phyloP scores from a whole-genome alignment of 2,329 filamentous ascomycete species.

The Fusarium sororula region DNA sequence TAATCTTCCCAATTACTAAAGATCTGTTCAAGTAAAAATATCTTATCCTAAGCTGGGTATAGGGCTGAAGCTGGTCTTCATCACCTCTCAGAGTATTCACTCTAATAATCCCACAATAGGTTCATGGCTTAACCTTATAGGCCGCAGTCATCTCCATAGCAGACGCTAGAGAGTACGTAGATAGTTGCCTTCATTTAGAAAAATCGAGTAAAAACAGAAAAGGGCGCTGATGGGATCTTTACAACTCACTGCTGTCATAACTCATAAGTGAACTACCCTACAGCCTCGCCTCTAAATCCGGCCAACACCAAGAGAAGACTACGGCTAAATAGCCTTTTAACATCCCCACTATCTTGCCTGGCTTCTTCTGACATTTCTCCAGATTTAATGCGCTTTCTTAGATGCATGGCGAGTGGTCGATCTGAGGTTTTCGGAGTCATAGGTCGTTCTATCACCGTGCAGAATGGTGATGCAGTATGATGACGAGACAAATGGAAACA shows the following conservation, averaged over 20 bases:
- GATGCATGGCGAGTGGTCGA: background rate
- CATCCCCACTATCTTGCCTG: no score
- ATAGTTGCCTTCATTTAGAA: background rate
- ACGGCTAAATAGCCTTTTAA: no score
- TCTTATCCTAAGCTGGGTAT: background rate
- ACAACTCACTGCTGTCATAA: no score
- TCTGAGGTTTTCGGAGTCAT: no score
- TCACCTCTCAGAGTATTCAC: background rate
- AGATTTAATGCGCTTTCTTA: background rate
- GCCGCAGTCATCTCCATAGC: no score
- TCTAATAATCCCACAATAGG: background rate
- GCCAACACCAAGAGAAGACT: background rate
- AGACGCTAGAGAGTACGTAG: background rate
- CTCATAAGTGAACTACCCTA: background rate
- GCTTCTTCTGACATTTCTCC: no score
- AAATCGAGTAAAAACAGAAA: background rate
- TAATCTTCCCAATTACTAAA: background rate
- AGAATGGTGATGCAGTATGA: background rate
- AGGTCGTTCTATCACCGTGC: no score
- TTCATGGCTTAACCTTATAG: background rate
- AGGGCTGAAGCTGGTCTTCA: background rate
- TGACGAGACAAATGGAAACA: background rate
- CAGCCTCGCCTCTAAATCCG: background rate
- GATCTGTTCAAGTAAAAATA: background rate
- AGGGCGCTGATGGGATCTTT: background rate